phyloP scores from a whole-genome alignment of 2,329 filamentous ascomycete species.

The Aspergillus calidoustus region DNA sequence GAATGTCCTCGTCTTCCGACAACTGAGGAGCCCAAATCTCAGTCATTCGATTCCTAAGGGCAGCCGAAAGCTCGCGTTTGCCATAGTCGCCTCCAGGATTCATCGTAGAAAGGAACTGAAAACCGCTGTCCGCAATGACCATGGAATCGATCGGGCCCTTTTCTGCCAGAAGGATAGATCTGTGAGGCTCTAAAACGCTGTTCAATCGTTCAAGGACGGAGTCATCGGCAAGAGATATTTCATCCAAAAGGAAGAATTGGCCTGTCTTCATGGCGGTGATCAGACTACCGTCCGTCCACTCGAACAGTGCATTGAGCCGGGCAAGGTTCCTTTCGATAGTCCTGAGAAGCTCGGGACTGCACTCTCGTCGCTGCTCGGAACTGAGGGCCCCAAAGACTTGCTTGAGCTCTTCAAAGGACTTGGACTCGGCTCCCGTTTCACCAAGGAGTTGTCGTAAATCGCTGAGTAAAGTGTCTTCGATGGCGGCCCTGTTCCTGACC shows the following conservation, averaged over 20 bases:
- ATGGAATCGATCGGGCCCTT: conserved; percentile 86
- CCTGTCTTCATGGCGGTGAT: conserved; percentile 92
- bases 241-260: conserved; percentile 90
- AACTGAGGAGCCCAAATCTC: conserved; percentile 97
- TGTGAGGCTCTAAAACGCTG: conserved; percentile 87
- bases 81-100: conserved; percentile 98
- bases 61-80: conserved; percentile 95
- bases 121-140: conserved; percentile 74
- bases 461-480: conserved; percentile 68
- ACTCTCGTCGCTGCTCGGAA: conserved; percentile 46
- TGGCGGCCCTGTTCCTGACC: conserved; percentile 78
- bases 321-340: conserved; percentile 54
- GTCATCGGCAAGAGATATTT: conserved; percentile 97
- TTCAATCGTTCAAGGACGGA: conserved; percentile 96
- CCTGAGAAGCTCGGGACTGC: conserved; percentile 56
- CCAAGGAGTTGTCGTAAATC: conserved; percentile 59
- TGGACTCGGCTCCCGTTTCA: conserved; percentile 37
- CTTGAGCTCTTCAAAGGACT: conserved; percentile 61
- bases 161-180: conserved; percentile 87
- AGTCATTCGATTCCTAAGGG: conserved; percentile 92
- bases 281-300: conserved; percentile 93
- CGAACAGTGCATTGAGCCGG: conserved; percentile 84
- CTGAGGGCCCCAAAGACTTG: conserved; percentile 62
- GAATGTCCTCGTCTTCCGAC: conserved; percentile 80
- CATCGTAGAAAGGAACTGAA: conserved; percentile 98